Percentiles rank a stretch among this genome's conserved stretches.
Evolutionary conservation across 139 green algal genomes (phyloP).

Genomic region (Bryopsis sp.): DNA sequence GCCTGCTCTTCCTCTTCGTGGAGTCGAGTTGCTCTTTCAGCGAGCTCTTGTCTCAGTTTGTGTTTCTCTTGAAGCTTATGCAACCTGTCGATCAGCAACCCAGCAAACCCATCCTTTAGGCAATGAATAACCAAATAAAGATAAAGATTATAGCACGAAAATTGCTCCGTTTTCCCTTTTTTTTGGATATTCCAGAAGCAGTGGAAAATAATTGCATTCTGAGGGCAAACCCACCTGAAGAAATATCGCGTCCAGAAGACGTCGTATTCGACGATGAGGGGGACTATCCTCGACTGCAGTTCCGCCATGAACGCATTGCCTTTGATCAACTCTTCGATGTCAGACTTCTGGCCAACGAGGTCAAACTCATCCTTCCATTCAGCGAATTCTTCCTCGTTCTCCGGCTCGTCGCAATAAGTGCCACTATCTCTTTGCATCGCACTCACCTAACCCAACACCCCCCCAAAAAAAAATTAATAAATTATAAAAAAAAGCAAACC

Average conservation of each 20-base stretch:
- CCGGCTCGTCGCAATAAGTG: constrained; percentile 93
- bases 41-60: no score
- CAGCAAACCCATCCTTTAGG: no score
- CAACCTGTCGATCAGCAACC: no score
- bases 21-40: no score
- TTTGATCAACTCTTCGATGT: constrained; percentile 54
- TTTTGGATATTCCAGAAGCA: no score
- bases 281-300: constrained; percentile 75
- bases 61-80: no score
- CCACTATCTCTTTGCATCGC: constrained; percentile 81
- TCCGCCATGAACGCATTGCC: constrained; percentile 67
- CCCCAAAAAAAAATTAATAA: background rate
- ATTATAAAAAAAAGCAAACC: background rate
- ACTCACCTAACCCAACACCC: no score
- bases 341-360: constrained; percentile 32
- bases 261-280: constrained; percentile 81
- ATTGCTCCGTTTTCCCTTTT: no score
- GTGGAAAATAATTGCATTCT: no score
- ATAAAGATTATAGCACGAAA: no score
- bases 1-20: no score
- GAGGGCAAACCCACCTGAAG: constrained; percentile 63
- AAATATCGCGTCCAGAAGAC: constrained; percentile 93
- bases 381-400: constrained; percentile 61
- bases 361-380: constrained; percentile 42
- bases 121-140: no score